Evolutionary conservation across 371 early-diverging fungal species (phyloP), one percentile per base, ranked within the genome.

Genomic region (Cokeromyces recurvatus): DNA sequence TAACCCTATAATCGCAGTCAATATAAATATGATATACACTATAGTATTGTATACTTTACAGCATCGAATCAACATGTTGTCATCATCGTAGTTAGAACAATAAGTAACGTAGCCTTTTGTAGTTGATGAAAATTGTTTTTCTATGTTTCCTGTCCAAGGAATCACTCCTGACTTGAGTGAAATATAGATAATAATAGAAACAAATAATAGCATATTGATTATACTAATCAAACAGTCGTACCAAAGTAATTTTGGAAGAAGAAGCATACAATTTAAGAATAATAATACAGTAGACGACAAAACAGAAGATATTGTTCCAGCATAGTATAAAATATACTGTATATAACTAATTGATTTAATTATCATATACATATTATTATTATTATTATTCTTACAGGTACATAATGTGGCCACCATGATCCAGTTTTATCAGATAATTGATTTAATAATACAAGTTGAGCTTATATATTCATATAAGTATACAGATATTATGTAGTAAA

Each of bases 241-340:
- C 52, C 19, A 51, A 45, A 3, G 67, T 48, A 11, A 56, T 46
- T 44, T 64, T 55, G 35, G 11, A 5, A 9, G 7, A 6, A 54
- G 27, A 10, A 25, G 38, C 1, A 57, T 50, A 24, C 51, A 51
- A 15, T 49, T 51, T 6, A 55, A 32, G 8, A 64, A n/a, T 4
- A 64, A 41, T 19, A 73, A 42, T 1, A 59, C 44, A 2, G 59
- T 32, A 2, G 59, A 38, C 36, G 61, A 66, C 4, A 73, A 15
- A 7, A 56, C 38, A 2, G 74, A 73, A 3, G 67, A 46, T 5
- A 67, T 65, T 1, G 63, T 55, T 2, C 67, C 74, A 15, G 67
- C 67, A 42, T 62, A 62, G 40, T 73, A 73, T 8, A 73, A 40
- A 17, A 54, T 64, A 43, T 67, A 73, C 74, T 73, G 2, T 17